phyloP scores from a whole-genome alignment of 768 basidiomycete genomes.

The Rhizopogon vinicolor region DNA sequence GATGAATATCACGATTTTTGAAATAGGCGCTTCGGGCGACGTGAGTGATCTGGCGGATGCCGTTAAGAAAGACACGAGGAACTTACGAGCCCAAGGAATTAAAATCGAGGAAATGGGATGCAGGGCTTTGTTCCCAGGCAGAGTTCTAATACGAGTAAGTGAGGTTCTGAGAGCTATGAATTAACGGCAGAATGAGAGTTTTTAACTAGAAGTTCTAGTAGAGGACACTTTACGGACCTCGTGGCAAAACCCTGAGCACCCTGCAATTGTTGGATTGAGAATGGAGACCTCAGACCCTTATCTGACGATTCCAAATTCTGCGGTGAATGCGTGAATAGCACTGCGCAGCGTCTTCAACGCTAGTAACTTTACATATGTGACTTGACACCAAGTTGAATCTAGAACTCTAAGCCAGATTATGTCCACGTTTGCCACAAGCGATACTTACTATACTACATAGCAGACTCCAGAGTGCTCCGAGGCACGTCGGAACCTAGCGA shows the following conservation, averaged over 20 bases:
- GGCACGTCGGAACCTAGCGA: too few relatives aligned
- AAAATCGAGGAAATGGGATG: not conserved
- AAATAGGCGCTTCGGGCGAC: not conserved
- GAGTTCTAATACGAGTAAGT: not conserved
- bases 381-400: too few relatives aligned
- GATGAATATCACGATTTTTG: not conserved
- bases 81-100: not conserved
- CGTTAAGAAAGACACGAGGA: too few relatives aligned
- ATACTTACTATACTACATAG: too few relatives aligned
- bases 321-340: too few relatives aligned
- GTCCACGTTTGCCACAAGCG: too few relatives aligned
- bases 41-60: not conserved
- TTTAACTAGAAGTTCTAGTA: not conserved
- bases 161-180: not conserved
- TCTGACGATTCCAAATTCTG: not conserved
- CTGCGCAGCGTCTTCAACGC: too few relatives aligned
- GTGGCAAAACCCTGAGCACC: not conserved
- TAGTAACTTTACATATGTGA: too few relatives aligned
- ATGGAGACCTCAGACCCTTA: not conserved
- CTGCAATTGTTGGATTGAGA: not conserved
- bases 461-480: too few relatives aligned
- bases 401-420: too few relatives aligned
- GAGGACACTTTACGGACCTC: not conserved
- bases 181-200: not conserved
- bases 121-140: not conserved